Conservation (phyloP, 2,329 filamentous ascomycete genomes). For the Colletotrichum sp. region DNA sequence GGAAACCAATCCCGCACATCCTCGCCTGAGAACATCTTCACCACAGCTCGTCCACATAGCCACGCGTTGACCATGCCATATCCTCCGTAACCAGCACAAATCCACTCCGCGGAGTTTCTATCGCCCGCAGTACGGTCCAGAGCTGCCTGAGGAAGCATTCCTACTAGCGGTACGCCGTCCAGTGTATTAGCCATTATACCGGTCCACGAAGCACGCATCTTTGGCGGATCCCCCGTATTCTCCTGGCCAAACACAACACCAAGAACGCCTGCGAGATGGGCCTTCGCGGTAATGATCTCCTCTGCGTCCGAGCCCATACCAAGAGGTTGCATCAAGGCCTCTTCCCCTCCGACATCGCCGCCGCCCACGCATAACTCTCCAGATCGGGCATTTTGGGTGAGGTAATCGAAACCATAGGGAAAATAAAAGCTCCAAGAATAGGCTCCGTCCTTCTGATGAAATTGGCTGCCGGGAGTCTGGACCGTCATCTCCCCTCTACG, state of each 20-base stretch:
- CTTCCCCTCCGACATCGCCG: neutral
- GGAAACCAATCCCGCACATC: constrained; percentile 22
- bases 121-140: neutral
- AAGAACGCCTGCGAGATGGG: neutral
- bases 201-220: neutral
- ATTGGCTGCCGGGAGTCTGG: neutral
- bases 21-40: constrained; percentile 52
- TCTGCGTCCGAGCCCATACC: neutral
- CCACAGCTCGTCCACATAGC: constrained; percentile 62
- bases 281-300: neutral
- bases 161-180: neutral
- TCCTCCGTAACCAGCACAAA: constrained; percentile 66
- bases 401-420: neutral
- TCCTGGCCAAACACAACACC: neutral
- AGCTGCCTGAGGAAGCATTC: neutral
- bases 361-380: neutral
- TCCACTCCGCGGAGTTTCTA: constrained; percentile 46
- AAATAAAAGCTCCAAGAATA: neutral
- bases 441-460: neutral
- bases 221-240: neutral
- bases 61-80: constrained; percentile 70
- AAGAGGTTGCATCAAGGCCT: neutral
- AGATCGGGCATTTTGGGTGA: neutral
- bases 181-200: neutral
- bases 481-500: neutral